phyloP scores from a whole-genome alignment of 176 grass and related monocot genomes.

The Zoysia japonica region DNA sequence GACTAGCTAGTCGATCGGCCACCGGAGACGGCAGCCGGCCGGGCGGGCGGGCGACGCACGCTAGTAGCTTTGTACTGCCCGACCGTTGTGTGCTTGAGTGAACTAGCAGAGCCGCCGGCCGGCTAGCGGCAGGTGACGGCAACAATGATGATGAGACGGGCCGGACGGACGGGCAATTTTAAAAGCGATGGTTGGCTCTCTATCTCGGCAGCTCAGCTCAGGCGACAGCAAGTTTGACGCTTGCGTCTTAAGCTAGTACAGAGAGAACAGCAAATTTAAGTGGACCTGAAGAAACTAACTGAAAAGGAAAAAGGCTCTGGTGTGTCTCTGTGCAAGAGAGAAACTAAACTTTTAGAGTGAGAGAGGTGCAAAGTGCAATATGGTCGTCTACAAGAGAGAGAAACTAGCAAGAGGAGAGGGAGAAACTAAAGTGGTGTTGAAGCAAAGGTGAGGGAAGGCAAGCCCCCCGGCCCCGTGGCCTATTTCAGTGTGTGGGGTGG shows the following conservation, averaged over 20 bases:
- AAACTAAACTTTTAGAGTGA: conserved; percentile 21
- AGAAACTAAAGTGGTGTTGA: conserved; percentile 66
- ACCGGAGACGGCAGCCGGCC: background rate
- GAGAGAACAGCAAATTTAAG: conserved; percentile 44
- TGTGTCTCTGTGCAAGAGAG: conserved; percentile 16
- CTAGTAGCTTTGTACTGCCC: conserved; percentile 18
- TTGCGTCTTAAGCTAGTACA: conserved; percentile 54
- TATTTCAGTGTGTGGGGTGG: conserved; percentile 20
- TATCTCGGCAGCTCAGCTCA: conserved; percentile 40
- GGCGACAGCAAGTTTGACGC: conserved; percentile 46
- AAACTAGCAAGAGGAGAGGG: conserved; percentile 7
- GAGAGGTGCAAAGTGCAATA: background rate
- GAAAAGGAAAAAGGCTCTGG: background rate
- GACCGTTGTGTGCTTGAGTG: conserved; percentile 27
- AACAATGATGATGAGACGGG: conserved; percentile 50
- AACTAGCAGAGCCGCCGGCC: background rate
- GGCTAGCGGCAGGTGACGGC: conserved; percentile 45
- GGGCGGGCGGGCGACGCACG: background rate
- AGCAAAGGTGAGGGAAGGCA: conserved; percentile 62
- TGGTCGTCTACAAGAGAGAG: conserved; percentile 23
- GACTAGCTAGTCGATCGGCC: too few relatives aligned
- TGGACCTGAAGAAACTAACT: conserved; percentile 33
- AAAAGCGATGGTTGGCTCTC: conserved; percentile 40
- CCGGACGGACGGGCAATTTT: conserved; percentile 31
- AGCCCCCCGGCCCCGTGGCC: conserved; percentile 35